phyloP scores from a whole-genome alignment of 345 rosid genomes.

The Eucalyptus curtisii region DNA sequence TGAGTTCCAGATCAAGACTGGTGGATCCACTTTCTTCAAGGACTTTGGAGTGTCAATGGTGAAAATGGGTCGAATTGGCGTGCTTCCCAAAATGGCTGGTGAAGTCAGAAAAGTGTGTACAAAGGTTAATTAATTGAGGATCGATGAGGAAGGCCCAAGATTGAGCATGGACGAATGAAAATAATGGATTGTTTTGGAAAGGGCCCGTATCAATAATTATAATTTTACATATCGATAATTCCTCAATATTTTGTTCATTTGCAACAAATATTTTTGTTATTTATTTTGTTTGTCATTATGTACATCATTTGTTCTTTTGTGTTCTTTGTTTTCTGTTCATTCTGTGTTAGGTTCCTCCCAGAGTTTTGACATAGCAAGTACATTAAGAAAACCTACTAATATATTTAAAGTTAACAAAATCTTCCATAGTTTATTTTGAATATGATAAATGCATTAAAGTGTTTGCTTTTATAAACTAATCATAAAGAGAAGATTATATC shows the following conservation, averaged over 20 bases:
- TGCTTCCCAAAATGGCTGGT: constrained; percentile 34
- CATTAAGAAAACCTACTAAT: not conserved
- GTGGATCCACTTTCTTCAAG: constrained; percentile 27
- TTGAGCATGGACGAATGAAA: not conserved
- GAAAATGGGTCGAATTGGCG: constrained; percentile 54
- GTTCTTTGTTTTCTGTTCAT: not conserved
- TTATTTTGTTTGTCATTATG: not conserved
- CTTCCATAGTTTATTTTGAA: not conserved
- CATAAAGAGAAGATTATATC: not conserved
- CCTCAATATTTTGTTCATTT: not conserved
- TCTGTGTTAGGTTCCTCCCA: not conserved
- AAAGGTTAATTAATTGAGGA: constrained; percentile 31
- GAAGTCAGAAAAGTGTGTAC: constrained; percentile 52
- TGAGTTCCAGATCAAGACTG: not conserved
- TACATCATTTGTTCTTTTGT: not conserved
- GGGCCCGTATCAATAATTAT: not conserved
- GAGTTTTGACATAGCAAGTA: not conserved
- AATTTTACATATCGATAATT: not conserved
- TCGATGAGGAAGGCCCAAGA: not conserved
- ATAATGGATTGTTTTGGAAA: not conserved
- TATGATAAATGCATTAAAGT: not conserved
- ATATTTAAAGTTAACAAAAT: not conserved
- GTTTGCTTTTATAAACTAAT: not conserved
- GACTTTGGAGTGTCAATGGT: constrained; percentile 63
- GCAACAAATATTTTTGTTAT: not conserved